phyloP scores from a whole-genome alignment of 208 protist genomes.

The Tritrichomonas foetus region DNA sequence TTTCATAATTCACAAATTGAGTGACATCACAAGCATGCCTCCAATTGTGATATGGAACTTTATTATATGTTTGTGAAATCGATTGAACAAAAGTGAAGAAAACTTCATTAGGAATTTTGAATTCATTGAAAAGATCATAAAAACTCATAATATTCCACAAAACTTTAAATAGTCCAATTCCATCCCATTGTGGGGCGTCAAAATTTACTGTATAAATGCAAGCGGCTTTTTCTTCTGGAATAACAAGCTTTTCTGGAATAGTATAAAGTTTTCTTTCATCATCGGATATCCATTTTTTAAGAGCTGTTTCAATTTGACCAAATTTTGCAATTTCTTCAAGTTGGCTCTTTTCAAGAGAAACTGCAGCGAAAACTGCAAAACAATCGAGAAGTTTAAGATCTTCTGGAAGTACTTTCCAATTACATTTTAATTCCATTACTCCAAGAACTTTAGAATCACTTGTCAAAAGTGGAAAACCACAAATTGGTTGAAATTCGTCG shows the following conservation, averaged over 20 bases:
- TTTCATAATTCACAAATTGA: slow-evolving; percentile 57
- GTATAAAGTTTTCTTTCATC: not conserved
- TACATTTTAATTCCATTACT: not conserved
- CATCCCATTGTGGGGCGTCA: not conserved
- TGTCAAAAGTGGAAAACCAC: not conserved
- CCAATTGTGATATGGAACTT: slow-evolving; percentile 69
- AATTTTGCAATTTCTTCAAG: slow-evolving; percentile 27
- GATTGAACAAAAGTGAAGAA: slow-evolving; percentile 29
- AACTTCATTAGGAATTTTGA: slow-evolving; percentile 20
- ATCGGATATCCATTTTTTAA: not conserved
- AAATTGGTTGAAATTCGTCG: not conserved
- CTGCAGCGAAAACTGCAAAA: slow-evolving; percentile 8
- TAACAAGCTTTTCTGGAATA: not conserved
- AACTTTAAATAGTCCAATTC: not conserved
- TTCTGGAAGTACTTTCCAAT: not conserved
- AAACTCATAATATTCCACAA: slow-evolving; percentile 2
- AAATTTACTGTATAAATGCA: not conserved
- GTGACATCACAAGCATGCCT: slow-evolving; percentile 65
- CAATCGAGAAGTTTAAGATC: slow-evolving; percentile 13
- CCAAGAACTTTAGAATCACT: not conserved
- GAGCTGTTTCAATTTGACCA: not conserved
- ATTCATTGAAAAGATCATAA: slow-evolving; percentile 41
- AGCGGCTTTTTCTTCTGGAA: not conserved
- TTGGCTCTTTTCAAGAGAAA: not conserved
- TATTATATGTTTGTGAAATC: slow-evolving; percentile 41